phyloP scores from a whole-genome alignment of 2,329 filamentous ascomycete species.

The Delphinella strobiligena region DNA sequence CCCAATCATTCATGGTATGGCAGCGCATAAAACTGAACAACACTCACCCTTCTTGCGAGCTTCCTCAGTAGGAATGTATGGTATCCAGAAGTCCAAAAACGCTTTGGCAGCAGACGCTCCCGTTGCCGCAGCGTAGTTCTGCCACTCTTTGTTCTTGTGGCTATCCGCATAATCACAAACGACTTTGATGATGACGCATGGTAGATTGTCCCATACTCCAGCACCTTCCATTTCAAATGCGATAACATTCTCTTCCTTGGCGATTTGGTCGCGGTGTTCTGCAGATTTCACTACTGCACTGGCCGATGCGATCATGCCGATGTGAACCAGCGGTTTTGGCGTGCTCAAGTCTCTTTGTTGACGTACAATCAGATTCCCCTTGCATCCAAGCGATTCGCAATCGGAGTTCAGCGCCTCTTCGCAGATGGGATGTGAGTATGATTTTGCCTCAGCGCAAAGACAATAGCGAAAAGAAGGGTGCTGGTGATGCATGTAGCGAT shows the following conservation, averaged over 20 bases:
- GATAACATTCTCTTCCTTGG: constrained; percentile 2
- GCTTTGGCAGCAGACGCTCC: constrained; percentile 9
- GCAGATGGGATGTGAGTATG: neutral
- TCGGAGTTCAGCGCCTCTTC: neutral
- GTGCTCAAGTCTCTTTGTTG: neutral
- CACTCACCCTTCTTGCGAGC: no score
- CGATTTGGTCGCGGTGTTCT: constrained; percentile 2
- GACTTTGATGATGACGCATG: constrained; percentile 9
- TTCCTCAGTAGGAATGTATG: no score
- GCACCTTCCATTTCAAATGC: no score
- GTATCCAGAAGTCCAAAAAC: no score
- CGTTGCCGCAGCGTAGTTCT: constrained; percentile 9
- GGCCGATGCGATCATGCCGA: constrained; percentile 6
- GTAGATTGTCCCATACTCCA: constrained; percentile 9
- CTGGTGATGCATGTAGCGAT: constrained; percentile 16
- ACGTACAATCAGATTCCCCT: neutral
- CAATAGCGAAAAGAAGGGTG: neutral
- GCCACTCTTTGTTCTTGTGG: constrained; percentile 12
- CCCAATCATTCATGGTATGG: no score
- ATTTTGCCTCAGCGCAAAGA: neutral
- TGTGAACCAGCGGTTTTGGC: constrained; percentile 1
- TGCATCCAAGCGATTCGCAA: neutral
- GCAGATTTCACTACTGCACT: constrained; percentile 6
- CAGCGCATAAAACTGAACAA: no score
- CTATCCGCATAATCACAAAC: constrained; percentile 11